Base-by-base conservation (phyloP, 768 basidiomycete genomes). In the Macrolepiota dolichaula region DNA sequence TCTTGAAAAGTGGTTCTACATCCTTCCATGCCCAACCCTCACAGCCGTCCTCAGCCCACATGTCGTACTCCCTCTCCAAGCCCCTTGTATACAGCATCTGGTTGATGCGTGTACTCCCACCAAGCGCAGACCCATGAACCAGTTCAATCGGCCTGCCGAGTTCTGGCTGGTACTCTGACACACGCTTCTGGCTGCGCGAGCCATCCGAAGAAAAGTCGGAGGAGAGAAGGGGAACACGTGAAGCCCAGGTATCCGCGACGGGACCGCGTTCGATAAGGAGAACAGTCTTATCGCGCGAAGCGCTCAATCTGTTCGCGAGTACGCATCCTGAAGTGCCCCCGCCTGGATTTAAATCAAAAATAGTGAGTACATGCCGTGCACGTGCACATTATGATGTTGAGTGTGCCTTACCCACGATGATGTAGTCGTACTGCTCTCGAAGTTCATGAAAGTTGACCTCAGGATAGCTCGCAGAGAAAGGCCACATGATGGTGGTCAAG, bases 311-410 rank as follows among this genome's bases (percentile, higher is more conserved):
- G 2, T 84, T 76, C 3, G 86, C 85, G 17, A 87, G 73, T 0
- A 77, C 84, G 62, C 85, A 87, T 13, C 86, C 86, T 3, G 84
- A 74, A 13, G 85, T 85, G 29, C 86, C 85, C 66, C 85, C 84
- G 36, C 84, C 84, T 51, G 82, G n/a, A 42, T n/a, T n/a, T n/a
- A 19, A 44, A 44, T n/a, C 42, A 17, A 17, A 22, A 3, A 44
- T 32, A 13, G 15, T 44, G 17, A 22, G 19, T 17, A 44, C 19
- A 17, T 19, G 17, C 42, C 15, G 15, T 19, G 42, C 15, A 44
- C 17, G 13, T n/a, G 40, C 42, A 7, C 42, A 10, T 77, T 52
- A 83, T 15, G 10, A 55, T 27, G 38, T 32, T 7, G 29, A 46
- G 46, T 17, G 46, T 17, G 3, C 11, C 51, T 50, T 58, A 49